A percentile compares a stretch with the other conserved stretches of the same genome.
phyloP scores from a whole-genome alignment of 331 rosid genomes.

The Ulmus americana region DNA sequence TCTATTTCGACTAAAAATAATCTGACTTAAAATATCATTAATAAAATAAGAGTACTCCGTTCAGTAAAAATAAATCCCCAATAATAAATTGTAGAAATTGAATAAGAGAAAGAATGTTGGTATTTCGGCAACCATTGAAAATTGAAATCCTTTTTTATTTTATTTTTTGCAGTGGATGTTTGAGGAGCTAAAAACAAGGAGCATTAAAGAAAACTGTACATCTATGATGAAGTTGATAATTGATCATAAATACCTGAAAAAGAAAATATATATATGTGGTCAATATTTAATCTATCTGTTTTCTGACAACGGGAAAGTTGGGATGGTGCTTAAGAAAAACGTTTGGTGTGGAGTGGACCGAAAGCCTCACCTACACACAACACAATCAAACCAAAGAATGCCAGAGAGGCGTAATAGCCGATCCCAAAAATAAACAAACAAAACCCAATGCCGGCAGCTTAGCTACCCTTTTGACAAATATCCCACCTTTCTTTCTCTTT shows the following conservation, averaged over 20 bases:
- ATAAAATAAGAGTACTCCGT: background rate
- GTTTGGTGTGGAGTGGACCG: conserved; percentile 28
- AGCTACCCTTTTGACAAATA: conserved; percentile 36
- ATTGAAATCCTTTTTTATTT: background rate
- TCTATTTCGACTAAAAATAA: no score
- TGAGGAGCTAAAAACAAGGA: background rate
- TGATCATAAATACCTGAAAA: background rate
- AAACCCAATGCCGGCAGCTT: conserved; percentile 24
- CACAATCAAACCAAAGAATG: background rate
- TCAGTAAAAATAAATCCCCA: background rate
- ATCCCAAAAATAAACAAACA: conserved; percentile 15
- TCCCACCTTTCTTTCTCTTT: conserved; percentile 12
- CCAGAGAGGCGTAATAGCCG: conserved; percentile 28
- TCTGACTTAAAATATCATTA: no score
- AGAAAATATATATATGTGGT: conserved; percentile 1
- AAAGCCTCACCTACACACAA: conserved; percentile 15
- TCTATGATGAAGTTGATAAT: background rate
- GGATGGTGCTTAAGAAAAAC: conserved; percentile 15
- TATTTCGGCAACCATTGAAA: background rate
- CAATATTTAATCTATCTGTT: background rate
- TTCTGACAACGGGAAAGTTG: background rate
- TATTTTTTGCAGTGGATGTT: background rate
- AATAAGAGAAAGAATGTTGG: background rate
- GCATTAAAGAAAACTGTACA: background rate
- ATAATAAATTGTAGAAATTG: background rate